These are phyloP conservation scores for Aspergillus cavernicola DNA, from an alignment of 495 filamentous ascomycete species.

Conservation along the genomic window DNA sequence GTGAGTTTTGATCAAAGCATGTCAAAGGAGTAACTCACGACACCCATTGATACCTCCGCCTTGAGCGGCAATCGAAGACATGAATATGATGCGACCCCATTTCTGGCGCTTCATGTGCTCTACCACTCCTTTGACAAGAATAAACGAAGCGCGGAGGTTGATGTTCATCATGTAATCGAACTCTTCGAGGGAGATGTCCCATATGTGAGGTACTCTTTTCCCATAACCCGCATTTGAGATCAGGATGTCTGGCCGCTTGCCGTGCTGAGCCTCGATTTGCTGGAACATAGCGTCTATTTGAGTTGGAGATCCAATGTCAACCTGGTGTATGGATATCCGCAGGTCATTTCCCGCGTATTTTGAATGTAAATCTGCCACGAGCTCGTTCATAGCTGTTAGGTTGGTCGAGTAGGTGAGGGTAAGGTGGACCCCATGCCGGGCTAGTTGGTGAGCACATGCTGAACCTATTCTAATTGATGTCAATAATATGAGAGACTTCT, in stretches of 20 bases:
- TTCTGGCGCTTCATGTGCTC: conserved; percentile 58
- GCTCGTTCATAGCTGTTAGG: conserved; percentile 37
- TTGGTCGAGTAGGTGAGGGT: conserved; percentile 60
- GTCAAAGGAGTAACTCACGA: conserved; percentile 32
- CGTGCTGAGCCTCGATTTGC: conserved; percentile 49
- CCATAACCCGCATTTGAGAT: conserved; percentile 57
- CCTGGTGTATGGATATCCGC: conserved; percentile 51
- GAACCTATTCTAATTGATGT: conserved; percentile 50
- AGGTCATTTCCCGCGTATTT: conserved; percentile 27
- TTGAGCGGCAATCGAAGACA: conserved; percentile 63
- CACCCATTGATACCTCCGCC: conserved; percentile 67
- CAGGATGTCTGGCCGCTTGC: conserved; percentile 58
- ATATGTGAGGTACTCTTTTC: conserved; percentile 45
- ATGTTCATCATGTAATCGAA: conserved; percentile 64
- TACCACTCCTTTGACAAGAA: conserved; percentile 60
- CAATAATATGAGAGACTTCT: neutral
- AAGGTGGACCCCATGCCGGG: conserved; percentile 48
- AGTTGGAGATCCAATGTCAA: conserved; percentile 50
- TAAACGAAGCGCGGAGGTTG: conserved; percentile 64
- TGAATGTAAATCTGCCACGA: conserved; percentile 38
- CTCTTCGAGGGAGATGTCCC: conserved; percentile 55
- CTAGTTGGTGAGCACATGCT: conserved; percentile 55
- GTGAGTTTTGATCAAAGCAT: too few relatives aligned
- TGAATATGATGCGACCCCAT: conserved; percentile 67
- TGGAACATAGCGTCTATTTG: conserved; percentile 50